These are phyloP conservation scores for Purpureocillium lavendulum DNA, from an alignment of 2,329 filamentous ascomycete species.

Conservation along the genomic window DNA sequence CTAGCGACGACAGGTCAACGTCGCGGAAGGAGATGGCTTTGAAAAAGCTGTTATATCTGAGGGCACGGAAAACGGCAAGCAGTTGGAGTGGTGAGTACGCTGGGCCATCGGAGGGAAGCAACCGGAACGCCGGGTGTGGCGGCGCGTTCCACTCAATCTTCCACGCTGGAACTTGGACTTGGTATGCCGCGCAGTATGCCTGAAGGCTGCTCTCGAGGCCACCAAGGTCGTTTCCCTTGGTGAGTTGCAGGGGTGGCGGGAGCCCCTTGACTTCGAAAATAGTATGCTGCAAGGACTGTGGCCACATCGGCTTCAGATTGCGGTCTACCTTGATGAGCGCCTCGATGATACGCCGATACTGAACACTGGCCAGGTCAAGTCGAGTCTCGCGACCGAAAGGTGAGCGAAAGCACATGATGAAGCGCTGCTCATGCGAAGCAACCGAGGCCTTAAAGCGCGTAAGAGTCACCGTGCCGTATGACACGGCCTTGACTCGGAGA, in stretches of 20 bases:
- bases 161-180: conserved; percentile 42
- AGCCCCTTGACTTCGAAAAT: conserved; percentile 46
- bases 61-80: conserved; percentile 46
- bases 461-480: conserved; percentile 44
- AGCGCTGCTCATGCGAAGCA: conserved; percentile 44
- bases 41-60: conserved; percentile 53
- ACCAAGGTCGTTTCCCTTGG: conserved; percentile 46
- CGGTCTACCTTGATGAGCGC: conserved; percentile 46
- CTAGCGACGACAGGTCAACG: conserved; percentile 36
- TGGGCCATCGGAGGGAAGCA: conserved; percentile 32
- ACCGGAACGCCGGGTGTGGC: conserved; percentile 42
- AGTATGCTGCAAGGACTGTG: conserved; percentile 42
- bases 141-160: conserved; percentile 35
- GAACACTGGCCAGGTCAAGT: conserved; percentile 44
- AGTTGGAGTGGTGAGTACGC: conserved; percentile 42
- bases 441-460: conserved; percentile 43
- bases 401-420: conserved; percentile 46
- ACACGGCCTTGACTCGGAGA: conserved; percentile 39
- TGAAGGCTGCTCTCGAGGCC: conserved; percentile 45
- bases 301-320: conserved; percentile 50
- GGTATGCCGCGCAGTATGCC: conserved; percentile 45
- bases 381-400: conserved; percentile 34
- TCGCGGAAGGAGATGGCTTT: conserved; percentile 47
- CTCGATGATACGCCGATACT: conserved; percentile 45
- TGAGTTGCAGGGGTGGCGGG: conserved; percentile 42